Conservation (phyloP, 176 grass and related monocot genomes). For the Microstegium vimineum region DNA sequence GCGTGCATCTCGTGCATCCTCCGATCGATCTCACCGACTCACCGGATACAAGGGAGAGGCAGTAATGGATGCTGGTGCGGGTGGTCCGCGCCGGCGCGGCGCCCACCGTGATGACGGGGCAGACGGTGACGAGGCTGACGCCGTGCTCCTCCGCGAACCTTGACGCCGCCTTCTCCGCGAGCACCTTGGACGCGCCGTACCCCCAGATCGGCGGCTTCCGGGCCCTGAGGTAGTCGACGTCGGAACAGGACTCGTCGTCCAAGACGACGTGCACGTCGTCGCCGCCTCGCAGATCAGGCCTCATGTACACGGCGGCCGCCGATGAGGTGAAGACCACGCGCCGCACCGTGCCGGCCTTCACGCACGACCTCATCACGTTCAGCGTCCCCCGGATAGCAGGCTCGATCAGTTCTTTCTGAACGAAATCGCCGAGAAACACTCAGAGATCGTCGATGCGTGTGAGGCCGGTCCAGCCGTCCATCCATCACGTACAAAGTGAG, state of each 20-base stretch:
- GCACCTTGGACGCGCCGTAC: no score
- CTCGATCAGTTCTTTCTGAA: slow-evolving; percentile 55
- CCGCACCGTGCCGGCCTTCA: slow-evolving; percentile 43
- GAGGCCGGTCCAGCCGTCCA: no score
- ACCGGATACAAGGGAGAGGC: slow-evolving; percentile 37
- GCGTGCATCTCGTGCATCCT: not conserved
- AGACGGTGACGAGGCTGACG: slow-evolving; percentile 30
- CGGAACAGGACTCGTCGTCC: slow-evolving; percentile 42
- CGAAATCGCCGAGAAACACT: no score
- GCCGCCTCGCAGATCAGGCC: slow-evolving; percentile 10
- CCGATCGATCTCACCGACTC: not conserved
- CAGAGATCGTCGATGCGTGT: no score
- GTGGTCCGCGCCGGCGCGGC: no score
- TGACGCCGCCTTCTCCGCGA: no score
- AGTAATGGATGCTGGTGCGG: slow-evolving; percentile 7
- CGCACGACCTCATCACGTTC: slow-evolving; percentile 68
- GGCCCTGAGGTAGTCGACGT: slow-evolving; percentile 41
- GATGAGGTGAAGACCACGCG: slow-evolving; percentile 67
- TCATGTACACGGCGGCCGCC: slow-evolving; percentile 18
- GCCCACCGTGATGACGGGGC: slow-evolving; percentile 22
- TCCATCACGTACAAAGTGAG: no score
- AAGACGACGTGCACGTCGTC: not conserved
- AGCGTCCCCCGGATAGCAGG: slow-evolving; percentile 31
- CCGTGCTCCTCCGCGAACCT: no score
- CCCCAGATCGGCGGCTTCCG: slow-evolving; percentile 30